Percentiles rank a stretch among this genome's conserved stretches.
These are phyloP conservation scores for Cyberlindnera petersonii DNA, from an alignment of 805 yeast species.

Conservation along the genomic window DNA sequence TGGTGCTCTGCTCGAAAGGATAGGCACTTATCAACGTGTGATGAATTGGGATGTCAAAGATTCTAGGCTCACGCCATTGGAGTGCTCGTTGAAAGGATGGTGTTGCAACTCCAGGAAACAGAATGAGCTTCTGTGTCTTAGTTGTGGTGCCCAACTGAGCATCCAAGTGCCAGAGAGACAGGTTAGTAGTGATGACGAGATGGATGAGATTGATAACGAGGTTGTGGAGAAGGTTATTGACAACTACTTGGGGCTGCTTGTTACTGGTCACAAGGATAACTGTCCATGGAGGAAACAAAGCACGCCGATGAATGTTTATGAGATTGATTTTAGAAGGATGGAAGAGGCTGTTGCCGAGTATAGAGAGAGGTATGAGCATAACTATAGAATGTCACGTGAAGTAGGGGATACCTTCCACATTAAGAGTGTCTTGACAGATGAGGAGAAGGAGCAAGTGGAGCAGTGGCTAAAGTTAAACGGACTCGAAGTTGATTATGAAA, in stretches of 20 bases:
- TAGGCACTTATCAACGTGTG: slow-evolving; percentile 38
- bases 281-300: slow-evolving; percentile 25
- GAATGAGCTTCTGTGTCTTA: slow-evolving; percentile 32
- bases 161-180: slow-evolving; percentile 26
- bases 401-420: slow-evolving; percentile 4
- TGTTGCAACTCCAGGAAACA: slow-evolving; percentile 28
- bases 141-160: slow-evolving; percentile 31
- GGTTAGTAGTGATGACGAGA: slow-evolving; percentile 11
- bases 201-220: slow-evolving; percentile 4
- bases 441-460: slow-evolving; percentile 1
- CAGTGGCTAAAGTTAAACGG: slow-evolving; percentile 14
- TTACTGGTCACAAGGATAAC: slow-evolving; percentile 16
- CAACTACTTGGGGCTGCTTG: slow-evolving; percentile 14
- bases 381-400: not conserved
- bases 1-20: slow-evolving; percentile 34
- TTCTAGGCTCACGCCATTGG: slow-evolving; percentile 39
- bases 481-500: slow-evolving; percentile 10
- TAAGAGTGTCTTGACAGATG: slow-evolving; percentile 3
- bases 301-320: slow-evolving; percentile 20
- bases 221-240: slow-evolving; percentile 11
- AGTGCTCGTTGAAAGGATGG: slow-evolving; percentile 54
- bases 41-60: slow-evolving; percentile 43
- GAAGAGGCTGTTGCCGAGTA: slow-evolving; percentile 9
- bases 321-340: slow-evolving; percentile 10
- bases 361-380: slow-evolving; percentile 9